Percentiles rank a stretch among this genome's conserved stretches.
Conservation (phyloP, 1,139 yeast species). For the Debaryomyces udenii region DNA sequence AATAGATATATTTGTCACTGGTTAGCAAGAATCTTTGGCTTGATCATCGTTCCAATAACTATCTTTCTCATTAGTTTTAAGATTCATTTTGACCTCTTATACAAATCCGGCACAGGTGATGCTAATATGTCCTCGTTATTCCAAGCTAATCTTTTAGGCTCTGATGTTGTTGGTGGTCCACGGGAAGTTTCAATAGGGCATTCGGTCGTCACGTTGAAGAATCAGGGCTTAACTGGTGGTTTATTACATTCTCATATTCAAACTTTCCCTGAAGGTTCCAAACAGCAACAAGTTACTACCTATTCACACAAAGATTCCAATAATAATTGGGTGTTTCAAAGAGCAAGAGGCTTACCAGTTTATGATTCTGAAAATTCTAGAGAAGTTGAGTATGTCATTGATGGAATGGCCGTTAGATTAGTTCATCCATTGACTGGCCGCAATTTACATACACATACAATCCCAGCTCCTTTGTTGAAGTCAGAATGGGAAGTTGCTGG, state of each 20-base stretch:
- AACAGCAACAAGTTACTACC: constrained; percentile 95
- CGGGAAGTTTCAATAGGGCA: constrained; percentile 81
- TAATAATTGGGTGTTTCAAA: constrained; percentile 88
- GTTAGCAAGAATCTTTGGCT: constrained; percentile 61
- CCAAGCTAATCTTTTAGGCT: constrained; percentile 88
- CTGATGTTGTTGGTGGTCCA: constrained; percentile 83
- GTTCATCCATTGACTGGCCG: constrained; percentile 83
- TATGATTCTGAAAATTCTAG: constrained; percentile 55
- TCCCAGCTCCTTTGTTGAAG: constrained; percentile 78
- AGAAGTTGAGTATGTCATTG: constrained; percentile 60
- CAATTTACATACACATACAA: constrained; percentile 86
- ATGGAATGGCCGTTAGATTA: constrained; percentile 78
- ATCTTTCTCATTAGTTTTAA: constrained; percentile 71
- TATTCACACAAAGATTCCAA: constrained; percentile 90
- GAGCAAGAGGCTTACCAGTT: constrained; percentile 61
- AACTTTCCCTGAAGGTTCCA: constrained; percentile 91
- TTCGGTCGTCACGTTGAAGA: constrained; percentile 78
- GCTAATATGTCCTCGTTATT: constrained; percentile 95
- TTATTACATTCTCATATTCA: constrained; percentile 94
- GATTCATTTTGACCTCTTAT: constrained; percentile 71
- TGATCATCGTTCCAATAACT: constrained; percentile 62
- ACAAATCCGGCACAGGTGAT: constrained; percentile 88
- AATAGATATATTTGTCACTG: constrained; percentile 60
- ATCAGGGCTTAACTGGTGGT: constrained; percentile 91
- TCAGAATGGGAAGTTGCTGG: constrained; percentile 84